Conservation (phyloP, 305 asterid species). For the Fraxinus greggii region DNA sequence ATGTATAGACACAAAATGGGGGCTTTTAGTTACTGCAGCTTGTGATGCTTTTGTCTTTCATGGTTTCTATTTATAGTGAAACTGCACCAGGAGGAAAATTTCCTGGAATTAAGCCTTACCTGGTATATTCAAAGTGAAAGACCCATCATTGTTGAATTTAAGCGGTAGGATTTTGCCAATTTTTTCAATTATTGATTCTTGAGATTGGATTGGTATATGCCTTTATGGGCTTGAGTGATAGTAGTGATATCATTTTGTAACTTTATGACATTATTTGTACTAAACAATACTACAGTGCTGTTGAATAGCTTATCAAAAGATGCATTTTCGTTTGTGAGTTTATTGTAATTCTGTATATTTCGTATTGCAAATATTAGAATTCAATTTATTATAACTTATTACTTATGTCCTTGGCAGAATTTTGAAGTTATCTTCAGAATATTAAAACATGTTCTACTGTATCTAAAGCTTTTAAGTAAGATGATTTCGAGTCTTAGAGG, state of each 20-base stretch:
- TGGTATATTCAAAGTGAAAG: constrained; percentile 7
- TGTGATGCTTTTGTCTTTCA: constrained; percentile 38
- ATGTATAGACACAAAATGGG: constrained; percentile 41
- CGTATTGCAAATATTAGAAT: neutral
- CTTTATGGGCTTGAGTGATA: neutral
- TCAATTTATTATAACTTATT: neutral
- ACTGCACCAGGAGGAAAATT: constrained; percentile 20
- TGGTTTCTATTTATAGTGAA: neutral
- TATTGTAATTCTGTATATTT: neutral
- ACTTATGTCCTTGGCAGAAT: neutral
- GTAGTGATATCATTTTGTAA: neutral
- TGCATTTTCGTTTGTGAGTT: neutral
- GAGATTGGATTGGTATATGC: neutral
- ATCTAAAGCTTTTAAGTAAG: neutral
- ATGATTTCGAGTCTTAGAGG: neutral
- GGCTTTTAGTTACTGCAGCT: constrained; percentile 25
- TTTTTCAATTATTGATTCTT: constrained; percentile 1
- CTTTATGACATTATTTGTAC: neutral
- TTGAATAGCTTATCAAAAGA: neutral
- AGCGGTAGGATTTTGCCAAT: neutral
- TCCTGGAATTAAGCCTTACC: constrained; percentile 9
- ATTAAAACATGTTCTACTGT: neutral
- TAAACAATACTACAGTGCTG: neutral
- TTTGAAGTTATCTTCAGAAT: neutral
- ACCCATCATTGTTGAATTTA: constrained; percentile 9